Base-by-base conservation (phyloP, 805 yeast species). In the Babjeviella inositovora region DNA sequence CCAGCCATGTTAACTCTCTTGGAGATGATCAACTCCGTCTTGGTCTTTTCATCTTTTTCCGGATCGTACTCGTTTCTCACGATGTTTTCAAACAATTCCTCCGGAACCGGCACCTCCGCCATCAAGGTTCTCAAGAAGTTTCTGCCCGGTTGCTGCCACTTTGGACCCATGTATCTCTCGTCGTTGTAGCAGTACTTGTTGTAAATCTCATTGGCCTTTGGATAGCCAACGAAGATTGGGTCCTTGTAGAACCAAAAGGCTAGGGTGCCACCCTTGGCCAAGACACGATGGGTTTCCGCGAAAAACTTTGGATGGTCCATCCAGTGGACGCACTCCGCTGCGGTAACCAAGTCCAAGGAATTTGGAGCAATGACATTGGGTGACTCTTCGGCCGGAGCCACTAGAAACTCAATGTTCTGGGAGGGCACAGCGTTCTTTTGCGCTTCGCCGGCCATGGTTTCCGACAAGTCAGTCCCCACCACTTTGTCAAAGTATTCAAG, bases 261-360 rank as follows among this genome's bases (percentile, higher is more conserved):
- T 22, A 84, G 39, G 0, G 84, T 72, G 2, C 90, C 93, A 11
- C 57, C 53, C 1, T 65, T 58, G 24, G 60, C 62, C 28, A 81
- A 50, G 8, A 68, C 48, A 5, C 65, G 36, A 11, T 50, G 45
- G 2, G 64, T 54, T 28, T 64, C 68, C 5, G 43, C 35, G 39
- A 68, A 70, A 39, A 71, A 73, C 14, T 33, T 32, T 0, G 51
- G 48, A 28, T 65, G 72, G 26, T 73, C 58, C 27, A 80, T 63
- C 93, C 94, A 84, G 45, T 84, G 95, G n/a, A 63, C 68, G 28
- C 84, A 75, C 40, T 84, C 84, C 0, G 85, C 93, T n/a, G 73
- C 77, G 3, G 82, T 62, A 8, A 81, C 53, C 34, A 81, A 29
- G 39, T 76, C 92, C 6, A 70, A 63, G 0, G 65, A 41, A 7